Conservation (phyloP, 257 asterid genomes). For the Fraxinus pennsylvanica region DNA sequence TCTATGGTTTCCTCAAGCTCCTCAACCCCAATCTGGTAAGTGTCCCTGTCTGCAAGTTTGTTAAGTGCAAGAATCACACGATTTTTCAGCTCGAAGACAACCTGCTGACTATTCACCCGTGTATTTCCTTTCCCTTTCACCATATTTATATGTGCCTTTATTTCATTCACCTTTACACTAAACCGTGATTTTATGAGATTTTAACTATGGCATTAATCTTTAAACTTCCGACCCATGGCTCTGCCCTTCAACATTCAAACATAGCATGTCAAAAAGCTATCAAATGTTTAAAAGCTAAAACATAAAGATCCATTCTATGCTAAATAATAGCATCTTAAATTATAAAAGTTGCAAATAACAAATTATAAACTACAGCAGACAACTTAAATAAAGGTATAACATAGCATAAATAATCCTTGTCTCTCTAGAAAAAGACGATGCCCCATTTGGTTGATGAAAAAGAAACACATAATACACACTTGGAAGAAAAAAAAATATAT, state of each 20-base stretch:
- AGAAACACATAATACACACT: neutral
- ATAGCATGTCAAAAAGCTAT: conserved; percentile 8
- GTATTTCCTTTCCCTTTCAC: conserved; percentile 60
- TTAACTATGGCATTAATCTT: conserved; percentile 20
- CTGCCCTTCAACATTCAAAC: conserved; percentile 33
- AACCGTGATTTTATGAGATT: conserved; percentile 20
- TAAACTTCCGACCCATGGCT: conserved; percentile 23
- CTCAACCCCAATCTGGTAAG: conserved; percentile 78
- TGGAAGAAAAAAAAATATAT: neutral
- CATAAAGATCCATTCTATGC: neutral
- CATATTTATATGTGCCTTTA: conserved; percentile 59
- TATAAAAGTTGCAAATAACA: neutral
- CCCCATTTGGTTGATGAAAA: neutral
- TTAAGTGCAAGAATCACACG: conserved; percentile 70
- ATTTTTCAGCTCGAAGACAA: conserved; percentile 77
- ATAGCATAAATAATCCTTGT: neutral
- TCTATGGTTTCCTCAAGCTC: conserved; percentile 77
- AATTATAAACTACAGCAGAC: conserved; percentile 1
- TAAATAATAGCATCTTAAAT: neutral
- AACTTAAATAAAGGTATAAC: neutral
- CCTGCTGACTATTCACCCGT: conserved; percentile 62
- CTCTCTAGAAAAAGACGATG: neutral
- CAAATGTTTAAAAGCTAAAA: neutral
- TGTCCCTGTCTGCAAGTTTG: conserved; percentile 94
- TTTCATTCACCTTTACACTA: conserved; percentile 27